These are phyloP conservation scores for Erodium texanum DNA, from an alignment of 441 rosid species.

Conservation along the genomic window DNA sequence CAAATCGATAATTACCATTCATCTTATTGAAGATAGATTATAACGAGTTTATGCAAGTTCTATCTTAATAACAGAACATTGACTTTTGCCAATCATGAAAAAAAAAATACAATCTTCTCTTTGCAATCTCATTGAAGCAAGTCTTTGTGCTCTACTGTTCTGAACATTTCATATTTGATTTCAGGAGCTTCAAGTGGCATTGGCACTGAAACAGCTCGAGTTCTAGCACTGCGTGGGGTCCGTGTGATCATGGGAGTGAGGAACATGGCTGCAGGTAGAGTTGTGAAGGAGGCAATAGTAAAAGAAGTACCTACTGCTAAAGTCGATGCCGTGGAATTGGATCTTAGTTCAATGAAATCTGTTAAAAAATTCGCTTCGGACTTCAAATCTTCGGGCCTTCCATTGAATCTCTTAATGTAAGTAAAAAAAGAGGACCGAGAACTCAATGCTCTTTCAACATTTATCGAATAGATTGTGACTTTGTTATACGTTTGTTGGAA, in stretches of 20 bases:
- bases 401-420: slow-evolving; percentile 66
- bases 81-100: no score
- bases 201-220: slow-evolving; percentile 53
- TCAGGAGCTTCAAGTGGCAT: slow-evolving; percentile 73
- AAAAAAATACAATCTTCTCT: no score
- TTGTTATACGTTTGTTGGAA: slow-evolving; percentile 15
- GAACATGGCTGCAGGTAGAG: slow-evolving; percentile 44
- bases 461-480: neutral
- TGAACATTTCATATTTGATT: neutral
- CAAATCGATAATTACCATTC: no score
- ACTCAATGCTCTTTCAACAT: neutral
- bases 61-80: no score
- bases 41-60: no score
- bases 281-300: slow-evolving; percentile 39
- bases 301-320: slow-evolving; percentile 49
- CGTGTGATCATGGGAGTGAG: slow-evolving; percentile 64
- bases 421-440: no score
- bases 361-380: slow-evolving; percentile 58
- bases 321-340: slow-evolving; percentile 66
- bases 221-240: slow-evolving; percentile 58
- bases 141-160: no score
- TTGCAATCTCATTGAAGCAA: no score
- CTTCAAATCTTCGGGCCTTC: slow-evolving; percentile 42
- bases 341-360: slow-evolving; percentile 64
- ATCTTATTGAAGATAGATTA: no score